Conservation (phyloP, 169 alveolate genomes). For the Eimeria necatrix region DNA sequence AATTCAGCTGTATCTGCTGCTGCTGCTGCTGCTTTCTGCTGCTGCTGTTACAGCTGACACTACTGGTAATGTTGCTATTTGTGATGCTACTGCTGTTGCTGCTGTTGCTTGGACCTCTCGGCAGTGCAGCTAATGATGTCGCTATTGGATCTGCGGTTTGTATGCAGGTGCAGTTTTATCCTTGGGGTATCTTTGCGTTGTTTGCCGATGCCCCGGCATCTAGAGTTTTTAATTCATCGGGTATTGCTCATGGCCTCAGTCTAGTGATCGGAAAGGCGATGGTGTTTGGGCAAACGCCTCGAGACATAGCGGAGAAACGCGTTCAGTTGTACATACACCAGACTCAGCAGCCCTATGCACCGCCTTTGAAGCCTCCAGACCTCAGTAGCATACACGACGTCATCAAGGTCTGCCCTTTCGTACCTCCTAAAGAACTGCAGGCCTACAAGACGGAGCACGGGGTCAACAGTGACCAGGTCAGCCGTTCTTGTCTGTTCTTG, state of each 20-base stretch:
- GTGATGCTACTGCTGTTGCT: not conserved
- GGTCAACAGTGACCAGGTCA: conserved; percentile 12
- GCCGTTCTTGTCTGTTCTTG: not conserved
- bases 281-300: conserved; percentile 46
- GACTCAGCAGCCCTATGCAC: not conserved
- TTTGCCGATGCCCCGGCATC: conserved; percentile 9
- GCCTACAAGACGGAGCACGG: not conserved
- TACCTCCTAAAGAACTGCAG: not conserved
- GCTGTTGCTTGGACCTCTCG: conserved; percentile 1
- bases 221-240: not conserved
- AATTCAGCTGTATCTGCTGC: not conserved
- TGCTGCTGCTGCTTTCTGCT: not conserved
- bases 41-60: not conserved
- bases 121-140: not conserved
- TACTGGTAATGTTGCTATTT: not conserved
- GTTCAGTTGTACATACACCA: conserved; percentile 47
- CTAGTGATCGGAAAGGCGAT: conserved; percentile 44
- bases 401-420: conserved; percentile 28
- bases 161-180: conserved; percentile 47
- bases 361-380: not conserved
- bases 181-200: conserved; percentile 50
- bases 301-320: conserved; percentile 4
- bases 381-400: not conserved
- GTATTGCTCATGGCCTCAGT: not conserved
- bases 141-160: not conserved